Evolutionary conservation across 192 early-diverging fungal genomes (phyloP).

Genomic region (Backusella mclennaniae): DNA sequence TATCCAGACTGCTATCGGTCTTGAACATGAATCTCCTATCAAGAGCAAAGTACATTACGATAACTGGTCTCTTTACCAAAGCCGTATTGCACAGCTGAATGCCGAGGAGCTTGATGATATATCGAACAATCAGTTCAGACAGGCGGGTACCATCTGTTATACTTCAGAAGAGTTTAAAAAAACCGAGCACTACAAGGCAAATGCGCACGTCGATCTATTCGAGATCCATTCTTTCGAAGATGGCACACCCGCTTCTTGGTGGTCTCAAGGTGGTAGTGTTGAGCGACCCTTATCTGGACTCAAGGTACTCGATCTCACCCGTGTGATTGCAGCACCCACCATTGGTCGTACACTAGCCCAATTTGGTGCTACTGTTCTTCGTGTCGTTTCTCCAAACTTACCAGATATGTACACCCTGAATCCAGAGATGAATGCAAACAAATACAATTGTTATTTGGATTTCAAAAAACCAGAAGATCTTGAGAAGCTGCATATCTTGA

Average conservation of each 20-base stretch:
- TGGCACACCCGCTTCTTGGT: background rate
- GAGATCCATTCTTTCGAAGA: background rate
- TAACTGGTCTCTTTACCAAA: background rate
- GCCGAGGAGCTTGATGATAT: background rate
- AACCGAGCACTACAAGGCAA: background rate
- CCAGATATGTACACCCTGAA: background rate
- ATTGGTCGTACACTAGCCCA: background rate
- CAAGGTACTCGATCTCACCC: background rate
- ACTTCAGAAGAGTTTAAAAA: background rate
- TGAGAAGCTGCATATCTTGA: background rate
- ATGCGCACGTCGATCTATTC: background rate
- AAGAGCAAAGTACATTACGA: background rate
- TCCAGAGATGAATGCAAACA: background rate
- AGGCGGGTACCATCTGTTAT: background rate
- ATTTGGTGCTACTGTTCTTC: background rate
- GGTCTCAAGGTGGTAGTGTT: background rate
- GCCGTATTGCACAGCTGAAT: background rate
- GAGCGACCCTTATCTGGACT: background rate
- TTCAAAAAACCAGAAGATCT: background rate
- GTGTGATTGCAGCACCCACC: background rate
- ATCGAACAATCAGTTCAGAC: background rate
- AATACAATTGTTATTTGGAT: conserved; percentile 15
- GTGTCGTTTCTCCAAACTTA: background rate
- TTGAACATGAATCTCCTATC: background rate
- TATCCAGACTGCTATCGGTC: background rate